phyloP scores from a whole-genome alignment of 108 stramenopile species.

The Parmales sp. region DNA sequence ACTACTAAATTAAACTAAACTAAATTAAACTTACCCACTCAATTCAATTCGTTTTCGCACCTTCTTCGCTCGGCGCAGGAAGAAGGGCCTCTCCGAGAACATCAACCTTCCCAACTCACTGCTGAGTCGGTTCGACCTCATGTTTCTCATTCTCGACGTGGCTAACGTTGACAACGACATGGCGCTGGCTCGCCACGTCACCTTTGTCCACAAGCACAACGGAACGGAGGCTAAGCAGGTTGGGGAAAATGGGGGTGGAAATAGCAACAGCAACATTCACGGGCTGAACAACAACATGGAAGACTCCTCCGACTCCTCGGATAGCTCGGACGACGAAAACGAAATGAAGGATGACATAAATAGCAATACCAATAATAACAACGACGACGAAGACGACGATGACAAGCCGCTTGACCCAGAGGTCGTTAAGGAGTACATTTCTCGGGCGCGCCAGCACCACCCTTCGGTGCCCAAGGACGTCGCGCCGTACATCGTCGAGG shows the following conservation, averaged over 20 bases:
- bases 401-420: constrained; percentile 44
- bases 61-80: no score
- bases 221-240: constrained; percentile 25
- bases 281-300: background rate
- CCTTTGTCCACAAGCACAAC: constrained; percentile 92
- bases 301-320: constrained; percentile 15
- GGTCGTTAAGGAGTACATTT: constrained; percentile 84
- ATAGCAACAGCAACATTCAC: background rate
- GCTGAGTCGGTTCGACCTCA: constrained; percentile 93
- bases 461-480: constrained; percentile 85
- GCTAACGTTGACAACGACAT: constrained; percentile 80
- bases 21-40: constrained; percentile 16
- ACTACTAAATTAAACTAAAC: no score
- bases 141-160: constrained; percentile 91
- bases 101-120: constrained; percentile 95
- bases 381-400: constrained; percentile 23
- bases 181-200: constrained; percentile 92
- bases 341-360: background rate
- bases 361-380: background rate
- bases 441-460: constrained; percentile 75
- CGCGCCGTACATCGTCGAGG: constrained; percentile 89
- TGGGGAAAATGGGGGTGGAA: no score
- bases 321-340: background rate
- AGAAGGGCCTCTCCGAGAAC: constrained; percentile 82
- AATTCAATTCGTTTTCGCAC: no score